Percentiles rank a stretch among this genome's conserved stretches.
Conservation (phyloP, 129 eudicot genomes). For the Flaveria brownii region DNA sequence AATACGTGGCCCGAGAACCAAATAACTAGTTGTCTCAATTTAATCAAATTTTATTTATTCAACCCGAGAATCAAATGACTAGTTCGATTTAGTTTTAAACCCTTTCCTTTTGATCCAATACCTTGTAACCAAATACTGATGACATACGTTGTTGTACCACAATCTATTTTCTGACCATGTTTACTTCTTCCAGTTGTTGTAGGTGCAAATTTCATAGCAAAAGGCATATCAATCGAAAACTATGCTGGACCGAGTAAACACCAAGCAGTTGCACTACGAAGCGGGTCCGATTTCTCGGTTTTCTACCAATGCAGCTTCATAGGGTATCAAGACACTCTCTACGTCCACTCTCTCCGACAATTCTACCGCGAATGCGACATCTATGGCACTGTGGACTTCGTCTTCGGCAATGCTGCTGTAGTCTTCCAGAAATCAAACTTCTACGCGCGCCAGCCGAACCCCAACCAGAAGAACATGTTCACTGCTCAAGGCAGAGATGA, state of each 20-base stretch:
- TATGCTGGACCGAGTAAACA: slow-evolving; percentile 78
- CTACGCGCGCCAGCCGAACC: slow-evolving; percentile 62
- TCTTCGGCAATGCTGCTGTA: slow-evolving; percentile 81
- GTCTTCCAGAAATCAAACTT: slow-evolving; percentile 70
- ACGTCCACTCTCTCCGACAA: slow-evolving; percentile 73
- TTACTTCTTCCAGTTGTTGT: slow-evolving; percentile 51
- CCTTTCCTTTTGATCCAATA: too few species aligned
- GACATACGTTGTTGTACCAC: too few species aligned
- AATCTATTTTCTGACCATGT: not conserved
- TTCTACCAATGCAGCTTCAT: slow-evolving; percentile 83
- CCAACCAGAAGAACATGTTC: slow-evolving; percentile 66
- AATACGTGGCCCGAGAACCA: too few species aligned
- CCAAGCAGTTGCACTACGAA: slow-evolving; percentile 82
- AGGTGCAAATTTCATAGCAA: slow-evolving; percentile 68
- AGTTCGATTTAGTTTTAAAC: too few species aligned
- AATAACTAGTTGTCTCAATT: too few species aligned
- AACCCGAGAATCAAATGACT: too few species aligned
- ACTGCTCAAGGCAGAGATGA: slow-evolving; percentile 89
- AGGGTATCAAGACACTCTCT: slow-evolving; percentile 82
- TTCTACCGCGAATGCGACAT: slow-evolving; percentile 78
- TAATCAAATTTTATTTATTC: too few species aligned
- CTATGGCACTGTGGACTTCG: slow-evolving; percentile 76
- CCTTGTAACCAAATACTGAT: too few species aligned
- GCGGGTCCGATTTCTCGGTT: slow-evolving; percentile 67
- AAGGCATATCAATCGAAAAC: slow-evolving; percentile 75